These are phyloP conservation scores for Fusarium subglutinans DNA, from an alignment of 2,329 filamentous ascomycete genomes.

Conservation along the genomic window DNA sequence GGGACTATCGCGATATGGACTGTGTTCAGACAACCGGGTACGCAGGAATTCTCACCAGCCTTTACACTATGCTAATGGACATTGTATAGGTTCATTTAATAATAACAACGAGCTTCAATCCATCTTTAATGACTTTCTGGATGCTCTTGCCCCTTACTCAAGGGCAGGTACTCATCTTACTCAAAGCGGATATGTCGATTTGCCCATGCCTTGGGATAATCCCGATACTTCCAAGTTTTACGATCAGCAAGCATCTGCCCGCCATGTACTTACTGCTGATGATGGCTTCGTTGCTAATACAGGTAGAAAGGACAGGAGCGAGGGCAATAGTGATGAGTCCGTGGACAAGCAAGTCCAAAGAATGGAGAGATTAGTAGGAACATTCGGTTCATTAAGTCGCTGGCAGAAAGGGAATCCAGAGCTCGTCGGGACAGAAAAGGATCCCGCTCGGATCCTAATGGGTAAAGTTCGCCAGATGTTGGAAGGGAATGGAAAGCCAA, in stretches of 20 bases:
- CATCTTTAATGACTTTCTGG: background rate
- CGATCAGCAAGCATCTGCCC: background rate
- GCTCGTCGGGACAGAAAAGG: background rate
- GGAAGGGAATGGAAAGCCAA: background rate
- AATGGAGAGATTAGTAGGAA: background rate
- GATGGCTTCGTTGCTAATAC: background rate
- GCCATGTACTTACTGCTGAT: background rate
- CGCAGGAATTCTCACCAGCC: background rate
- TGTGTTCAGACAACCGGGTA: background rate
- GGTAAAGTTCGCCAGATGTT: background rate
- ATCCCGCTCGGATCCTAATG: background rate
- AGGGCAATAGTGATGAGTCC: rapidly evolving
- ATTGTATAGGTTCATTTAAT: background rate
- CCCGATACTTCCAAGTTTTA: background rate
- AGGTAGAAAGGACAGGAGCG: rapidly evolving
- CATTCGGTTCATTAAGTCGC: background rate
- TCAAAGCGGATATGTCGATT: background rate
- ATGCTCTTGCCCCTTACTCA: background rate
- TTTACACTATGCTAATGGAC: too few species aligned
- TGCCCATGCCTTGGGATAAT: constrained; percentile 12
- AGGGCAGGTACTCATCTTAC: background rate
- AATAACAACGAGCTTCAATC: background rate
- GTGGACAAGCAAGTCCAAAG: background rate
- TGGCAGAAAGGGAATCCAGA: constrained; percentile 6
- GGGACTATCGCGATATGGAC: constrained; percentile 14